These are phyloP conservation scores for Carex littledalei DNA, from an alignment of 176 grass and related monocot genomes.

Conservation along the genomic window DNA sequence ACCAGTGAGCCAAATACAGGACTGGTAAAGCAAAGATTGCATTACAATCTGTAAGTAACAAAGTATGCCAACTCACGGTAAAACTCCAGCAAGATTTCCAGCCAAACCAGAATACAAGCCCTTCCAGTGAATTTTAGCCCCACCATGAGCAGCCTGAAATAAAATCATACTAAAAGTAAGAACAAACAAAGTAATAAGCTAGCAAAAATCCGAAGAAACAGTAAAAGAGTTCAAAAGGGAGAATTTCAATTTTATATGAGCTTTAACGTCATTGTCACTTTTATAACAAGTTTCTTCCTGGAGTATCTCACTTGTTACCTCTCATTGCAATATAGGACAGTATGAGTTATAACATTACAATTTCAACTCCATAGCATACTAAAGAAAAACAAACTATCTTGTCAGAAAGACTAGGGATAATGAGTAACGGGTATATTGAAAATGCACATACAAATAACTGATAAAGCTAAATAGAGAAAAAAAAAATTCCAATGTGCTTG, in stretches of 20 bases:
- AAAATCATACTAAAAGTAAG: not conserved
- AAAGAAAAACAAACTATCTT: not conserved
- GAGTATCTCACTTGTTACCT: not conserved
- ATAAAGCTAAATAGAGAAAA: not conserved
- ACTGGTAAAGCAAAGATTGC: not conserved
- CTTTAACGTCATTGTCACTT: not conserved
- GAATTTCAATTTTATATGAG: not conserved
- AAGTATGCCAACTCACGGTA: constrained; percentile 54
- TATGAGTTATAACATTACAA: not conserved
- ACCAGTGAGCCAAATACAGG: not conserved
- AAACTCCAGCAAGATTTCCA: constrained; percentile 77
- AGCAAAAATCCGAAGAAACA: not conserved
- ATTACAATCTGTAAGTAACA: not conserved
- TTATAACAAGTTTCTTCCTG: not conserved
- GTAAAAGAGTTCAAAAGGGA: not conserved
- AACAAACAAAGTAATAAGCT: not conserved
- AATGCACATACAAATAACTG: not conserved
- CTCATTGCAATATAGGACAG: not conserved
- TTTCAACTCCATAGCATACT: not conserved
- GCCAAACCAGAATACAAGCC: constrained; percentile 81
- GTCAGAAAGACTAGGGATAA: not conserved
- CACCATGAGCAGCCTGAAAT: constrained; percentile 59
- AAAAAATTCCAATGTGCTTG: constrained; percentile 7
- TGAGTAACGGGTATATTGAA: not conserved
- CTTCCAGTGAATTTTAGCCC: constrained; percentile 73